Evolutionary conservation across 1,284 basidiomycete species (phyloP), one percentile per base, ranked within the genome.

Genomic region (Puccinia horiana): DNA sequence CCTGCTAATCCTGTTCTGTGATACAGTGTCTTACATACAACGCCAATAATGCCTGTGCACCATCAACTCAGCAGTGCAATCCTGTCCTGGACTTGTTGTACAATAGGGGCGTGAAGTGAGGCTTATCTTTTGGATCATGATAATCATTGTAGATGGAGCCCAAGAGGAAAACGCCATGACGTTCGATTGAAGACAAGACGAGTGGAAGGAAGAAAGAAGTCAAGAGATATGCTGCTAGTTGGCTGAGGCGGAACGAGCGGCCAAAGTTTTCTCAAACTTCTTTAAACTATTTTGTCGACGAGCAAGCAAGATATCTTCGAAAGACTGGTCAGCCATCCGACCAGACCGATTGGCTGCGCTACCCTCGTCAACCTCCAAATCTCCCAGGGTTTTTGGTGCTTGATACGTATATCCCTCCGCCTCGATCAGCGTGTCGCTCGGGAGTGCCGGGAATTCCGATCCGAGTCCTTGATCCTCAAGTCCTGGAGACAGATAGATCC

Each of bases 401-500:
- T 52, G n/a, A 74, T 81, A 81, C 8, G 40, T 29, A 23, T 73
- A 35, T n/a, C 77, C 77, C 49, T 69, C 47, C 67, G 63, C n/a
- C 23, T 67, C 63, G 18, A 81, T 26, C 58, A 81, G 63, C 26
- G 79, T 81, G 44, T 81, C 79, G 29, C 69, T 81, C 52, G 79
- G 79, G 23, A 81, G 54, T 3, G 40, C 40, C 42, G 56, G 56
- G 56, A 74, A 61, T 0, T 74, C 70, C 9, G 47, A 49, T 9
- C 47, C 52, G 18, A 52, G 44, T 20, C 32, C 14, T 65, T 65
- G 47, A 20, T 56, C 69, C 35, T 52, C 77, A 76, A 69, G 23
- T 5, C 75, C 75, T 61, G 79, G 70, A 6, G 79, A 81, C 11
- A 81, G 56, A 49, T 81, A 81, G 35, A 81, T 81, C 49, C 79